Evolutionary conservation across 2,329 filamentous ascomycete genomes (phyloP).

Genomic region (Achaetomium macrosporum): DNA sequence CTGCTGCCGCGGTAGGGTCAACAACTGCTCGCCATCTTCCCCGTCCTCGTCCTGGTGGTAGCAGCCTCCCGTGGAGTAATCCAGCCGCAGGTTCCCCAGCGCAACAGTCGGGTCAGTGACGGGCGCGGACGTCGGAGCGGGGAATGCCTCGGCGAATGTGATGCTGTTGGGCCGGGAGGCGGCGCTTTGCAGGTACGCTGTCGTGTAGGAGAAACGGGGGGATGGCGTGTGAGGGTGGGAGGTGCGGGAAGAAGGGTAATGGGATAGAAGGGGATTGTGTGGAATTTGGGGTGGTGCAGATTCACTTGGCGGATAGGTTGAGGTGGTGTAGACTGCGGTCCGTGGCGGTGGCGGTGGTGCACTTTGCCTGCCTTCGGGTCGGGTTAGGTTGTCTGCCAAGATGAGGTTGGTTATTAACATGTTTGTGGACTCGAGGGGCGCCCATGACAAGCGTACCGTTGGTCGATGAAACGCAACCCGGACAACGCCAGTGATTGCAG

Average conservation of each 20-base stretch:
- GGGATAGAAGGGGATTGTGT: not conserved
- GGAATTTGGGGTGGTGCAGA: not conserved
- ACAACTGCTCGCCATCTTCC: not conserved
- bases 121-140: not conserved
- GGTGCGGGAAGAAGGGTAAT: not conserved
- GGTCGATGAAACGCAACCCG: not conserved
- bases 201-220: not conserved
- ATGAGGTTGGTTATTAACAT: too few species aligned
- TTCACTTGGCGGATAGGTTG: too few species aligned
- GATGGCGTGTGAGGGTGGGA: not conserved
- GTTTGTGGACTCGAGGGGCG: too few species aligned
- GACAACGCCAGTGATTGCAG: conserved; percentile 8
- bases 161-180: not conserved
- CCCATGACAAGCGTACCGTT: not conserved
- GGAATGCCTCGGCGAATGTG: conserved; percentile 6
- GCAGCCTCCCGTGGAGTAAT: not conserved
- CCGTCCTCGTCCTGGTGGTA: not conserved
- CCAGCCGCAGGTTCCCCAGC: not conserved
- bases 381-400: too few species aligned
- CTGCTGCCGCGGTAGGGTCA: too few species aligned
- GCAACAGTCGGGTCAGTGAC: not conserved
- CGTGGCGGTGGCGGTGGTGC: too few species aligned
- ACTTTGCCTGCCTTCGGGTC: too few species aligned
- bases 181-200: conserved; percentile 6
- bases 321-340: not conserved